Conservation (phyloP, 2,329 filamentous ascomycete species). For the Pestalotiopsis sp. region DNA sequence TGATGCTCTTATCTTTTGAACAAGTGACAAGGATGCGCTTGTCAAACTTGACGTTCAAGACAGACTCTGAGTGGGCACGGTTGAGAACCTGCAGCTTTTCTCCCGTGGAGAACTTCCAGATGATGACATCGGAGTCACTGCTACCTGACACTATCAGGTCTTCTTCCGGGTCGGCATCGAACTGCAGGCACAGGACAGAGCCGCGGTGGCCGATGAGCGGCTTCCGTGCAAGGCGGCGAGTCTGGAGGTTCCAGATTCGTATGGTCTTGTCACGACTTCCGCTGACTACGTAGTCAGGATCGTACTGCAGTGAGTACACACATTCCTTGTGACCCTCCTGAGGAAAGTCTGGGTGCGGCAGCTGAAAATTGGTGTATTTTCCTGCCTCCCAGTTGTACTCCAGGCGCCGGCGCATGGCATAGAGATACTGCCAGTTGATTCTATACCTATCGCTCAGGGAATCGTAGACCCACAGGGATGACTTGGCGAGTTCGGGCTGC, state of each 20-base stretch:
- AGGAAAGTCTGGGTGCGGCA: constrained; percentile 80
- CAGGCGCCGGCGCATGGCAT: constrained; percentile 80
- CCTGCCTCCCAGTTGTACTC: constrained; percentile 92
- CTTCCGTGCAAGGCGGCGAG: constrained; percentile 72
- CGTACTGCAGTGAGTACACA: constrained; percentile 93
- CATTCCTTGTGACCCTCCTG: constrained; percentile 89
- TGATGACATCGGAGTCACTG: constrained; percentile 85
- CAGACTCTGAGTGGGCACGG: constrained; percentile 83
- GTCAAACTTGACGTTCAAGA: constrained; percentile 92
- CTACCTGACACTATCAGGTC: constrained; percentile 95
- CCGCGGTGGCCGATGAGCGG: constrained; percentile 78
- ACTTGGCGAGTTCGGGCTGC: constrained; percentile 37
- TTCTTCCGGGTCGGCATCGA: constrained; percentile 84
- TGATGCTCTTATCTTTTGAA: constrained; percentile 96
- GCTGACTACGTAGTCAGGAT: constrained; percentile 83
- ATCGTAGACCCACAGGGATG: constrained; percentile 56
- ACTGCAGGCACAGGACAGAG: constrained; percentile 93
- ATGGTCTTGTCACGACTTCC: constrained; percentile 89
- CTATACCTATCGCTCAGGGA: constrained; percentile 53
- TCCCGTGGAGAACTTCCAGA: constrained; percentile 94
- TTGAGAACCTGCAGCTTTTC: constrained; percentile 75
- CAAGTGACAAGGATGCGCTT: constrained; percentile 91
- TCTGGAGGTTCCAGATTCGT: constrained; percentile 87
- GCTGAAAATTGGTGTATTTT: constrained; percentile 81
- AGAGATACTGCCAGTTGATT: constrained; percentile 92